phyloP scores from a whole-genome alignment of 495 filamentous ascomycete genomes.

The Rostrohypoxylon terebratum region DNA sequence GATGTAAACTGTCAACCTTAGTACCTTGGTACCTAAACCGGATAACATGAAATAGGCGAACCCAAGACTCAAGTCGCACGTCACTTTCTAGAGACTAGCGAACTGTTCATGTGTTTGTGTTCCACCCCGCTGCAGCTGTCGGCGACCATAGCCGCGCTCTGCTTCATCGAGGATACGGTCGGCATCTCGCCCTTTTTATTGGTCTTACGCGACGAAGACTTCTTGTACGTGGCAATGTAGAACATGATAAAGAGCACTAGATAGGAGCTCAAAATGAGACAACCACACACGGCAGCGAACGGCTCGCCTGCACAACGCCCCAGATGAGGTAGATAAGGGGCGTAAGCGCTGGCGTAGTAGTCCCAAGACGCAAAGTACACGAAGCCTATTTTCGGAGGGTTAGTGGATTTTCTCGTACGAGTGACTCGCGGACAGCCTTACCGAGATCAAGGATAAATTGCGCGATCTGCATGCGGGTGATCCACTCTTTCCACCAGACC shows the following conservation, averaged over 20 bases:
- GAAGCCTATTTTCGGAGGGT: slow-evolving; percentile 67
- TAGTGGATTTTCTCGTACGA: slow-evolving; percentile 2
- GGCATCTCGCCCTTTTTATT: slow-evolving; percentile 35
- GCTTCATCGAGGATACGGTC: slow-evolving; percentile 40
- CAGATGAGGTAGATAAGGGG: slow-evolving; percentile 79
- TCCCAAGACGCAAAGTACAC: slow-evolving; percentile 96
- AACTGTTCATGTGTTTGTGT: slow-evolving; percentile 45
- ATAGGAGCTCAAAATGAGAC: slow-evolving; percentile 90
- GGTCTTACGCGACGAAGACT: slow-evolving; percentile 56
- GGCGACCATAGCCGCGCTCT: slow-evolving; percentile 41
- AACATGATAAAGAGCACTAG: slow-evolving; percentile 97
- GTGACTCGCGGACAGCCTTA: slow-evolving; percentile 52
- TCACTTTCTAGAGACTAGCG: slow-evolving; percentile 43
- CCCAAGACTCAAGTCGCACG: not conserved
- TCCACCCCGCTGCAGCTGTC: slow-evolving; percentile 48
- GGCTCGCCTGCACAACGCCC: slow-evolving; percentile 94
- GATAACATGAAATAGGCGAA: slow-evolving; percentile 12
- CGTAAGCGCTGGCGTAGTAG: slow-evolving; percentile 92
- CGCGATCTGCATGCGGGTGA: slow-evolving; percentile 82
- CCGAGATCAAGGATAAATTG: slow-evolving; percentile 83
- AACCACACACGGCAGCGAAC: slow-evolving; percentile 92
- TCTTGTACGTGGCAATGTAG: slow-evolving; percentile 96
- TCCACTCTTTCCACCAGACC: slow-evolving; percentile 91
- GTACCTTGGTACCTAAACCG: slow-evolving; percentile 11
- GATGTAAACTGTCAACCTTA: slow-evolving; percentile 7